These are phyloP conservation scores for Rosa chinensis DNA, from an alignment of 306 rosid species.

Conservation along the genomic window DNA sequence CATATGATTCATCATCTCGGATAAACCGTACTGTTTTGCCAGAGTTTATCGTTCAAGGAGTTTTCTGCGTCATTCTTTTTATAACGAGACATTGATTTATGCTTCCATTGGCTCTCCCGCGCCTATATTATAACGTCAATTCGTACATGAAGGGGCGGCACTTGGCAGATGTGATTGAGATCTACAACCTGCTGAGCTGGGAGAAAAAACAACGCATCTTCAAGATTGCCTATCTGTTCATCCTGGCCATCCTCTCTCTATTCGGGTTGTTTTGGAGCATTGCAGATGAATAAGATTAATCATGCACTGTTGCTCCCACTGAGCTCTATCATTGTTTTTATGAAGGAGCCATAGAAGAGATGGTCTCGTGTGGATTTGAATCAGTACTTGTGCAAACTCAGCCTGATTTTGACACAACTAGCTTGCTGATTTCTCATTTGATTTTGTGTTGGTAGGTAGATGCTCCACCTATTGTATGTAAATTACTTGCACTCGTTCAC, in stretches of 20 bases:
- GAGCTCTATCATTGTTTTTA: constrained; percentile 7
- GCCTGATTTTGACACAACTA: constrained; percentile 5
- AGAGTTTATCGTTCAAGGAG: constrained; percentile 65
- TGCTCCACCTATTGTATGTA: background rate
- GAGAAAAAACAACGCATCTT: constrained; percentile 62
- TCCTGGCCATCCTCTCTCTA: constrained; percentile 46
- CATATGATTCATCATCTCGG: constrained; percentile 76
- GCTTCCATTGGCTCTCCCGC: constrained; percentile 62
- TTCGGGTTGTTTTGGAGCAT: constrained; percentile 64
- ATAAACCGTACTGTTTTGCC: constrained; percentile 72
- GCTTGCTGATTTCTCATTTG: background rate
- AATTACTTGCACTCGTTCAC: background rate
- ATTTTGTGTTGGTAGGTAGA: constrained; percentile 6
- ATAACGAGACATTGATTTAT: constrained; percentile 67
- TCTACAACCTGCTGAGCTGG: constrained; percentile 59
- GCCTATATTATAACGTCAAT: constrained; percentile 61
- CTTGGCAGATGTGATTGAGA: constrained; percentile 80
- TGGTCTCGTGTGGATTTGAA: background rate
- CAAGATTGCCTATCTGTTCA: constrained; percentile 49
- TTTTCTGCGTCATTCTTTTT: constrained; percentile 58
- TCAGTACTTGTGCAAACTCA: constrained; percentile 7
- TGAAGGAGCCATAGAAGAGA: background rate
- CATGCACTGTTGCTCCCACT: constrained; percentile 14
- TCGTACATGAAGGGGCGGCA: constrained; percentile 51
- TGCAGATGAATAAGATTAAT: constrained; percentile 38